Conservation (phyloP, 495 filamentous ascomycete genomes). For the Talaromyces stipitatus region DNA sequence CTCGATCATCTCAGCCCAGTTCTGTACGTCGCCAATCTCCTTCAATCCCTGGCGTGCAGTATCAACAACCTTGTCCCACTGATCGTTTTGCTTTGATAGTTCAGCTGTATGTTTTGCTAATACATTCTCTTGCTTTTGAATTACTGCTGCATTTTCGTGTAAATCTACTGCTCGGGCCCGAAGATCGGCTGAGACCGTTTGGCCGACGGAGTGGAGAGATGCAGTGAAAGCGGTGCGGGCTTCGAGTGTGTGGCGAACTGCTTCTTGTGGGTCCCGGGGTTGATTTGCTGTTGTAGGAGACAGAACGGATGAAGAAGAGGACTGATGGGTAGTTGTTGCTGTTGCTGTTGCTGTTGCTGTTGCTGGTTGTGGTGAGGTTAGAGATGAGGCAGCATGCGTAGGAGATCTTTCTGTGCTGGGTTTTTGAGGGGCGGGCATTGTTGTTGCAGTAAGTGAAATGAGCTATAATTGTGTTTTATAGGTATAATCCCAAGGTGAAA, state of each 20-base stretch:
- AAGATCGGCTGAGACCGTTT: constrained; percentile 60
- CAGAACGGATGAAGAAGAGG: constrained; percentile 2
- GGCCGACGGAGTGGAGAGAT: constrained; percentile 66
- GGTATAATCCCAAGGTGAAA: neutral
- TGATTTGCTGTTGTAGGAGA: constrained; percentile 11
- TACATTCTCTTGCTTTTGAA: constrained; percentile 66
- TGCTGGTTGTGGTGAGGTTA: neutral
- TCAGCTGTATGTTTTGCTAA: constrained; percentile 54
- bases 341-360: constrained; percentile 10
- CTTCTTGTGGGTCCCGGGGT: constrained; percentile 2
- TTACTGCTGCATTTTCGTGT: constrained; percentile 60
- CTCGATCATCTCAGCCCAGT: constrained; percentile 96
- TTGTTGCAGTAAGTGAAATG: neutral
- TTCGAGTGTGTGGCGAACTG: constrained; percentile 44
- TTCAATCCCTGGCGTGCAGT: constrained; percentile 67
- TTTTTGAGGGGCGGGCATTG: neutral
- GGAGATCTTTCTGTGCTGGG: neutral
- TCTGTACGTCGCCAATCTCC: constrained; percentile 93
- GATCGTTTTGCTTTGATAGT: constrained; percentile 65
- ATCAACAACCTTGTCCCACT: constrained; percentile 60
- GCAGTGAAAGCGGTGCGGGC: constrained; percentile 70
- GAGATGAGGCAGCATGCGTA: neutral
- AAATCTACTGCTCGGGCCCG: constrained; percentile 66
- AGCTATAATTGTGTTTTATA: neutral
- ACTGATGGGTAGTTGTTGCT: constrained; percentile 7